Conservation (phyloP, 441 rosid genomes). For the Geranium incanum region DNA sequence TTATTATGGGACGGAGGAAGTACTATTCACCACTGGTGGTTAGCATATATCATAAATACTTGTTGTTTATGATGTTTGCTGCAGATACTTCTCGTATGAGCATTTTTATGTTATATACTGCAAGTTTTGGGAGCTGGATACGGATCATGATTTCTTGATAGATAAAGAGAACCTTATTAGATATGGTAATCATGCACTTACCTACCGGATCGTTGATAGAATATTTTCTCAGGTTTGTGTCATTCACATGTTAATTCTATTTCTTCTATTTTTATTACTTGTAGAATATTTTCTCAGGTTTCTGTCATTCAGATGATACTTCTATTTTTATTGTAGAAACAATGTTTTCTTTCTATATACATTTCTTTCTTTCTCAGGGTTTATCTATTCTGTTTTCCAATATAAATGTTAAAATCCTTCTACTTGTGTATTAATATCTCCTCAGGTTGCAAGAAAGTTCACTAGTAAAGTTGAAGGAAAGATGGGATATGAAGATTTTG, state of each 20-base stretch:
- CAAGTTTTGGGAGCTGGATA: no score
- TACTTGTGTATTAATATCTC: slow-evolving; percentile 19
- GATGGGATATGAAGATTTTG: slow-evolving; percentile 99
- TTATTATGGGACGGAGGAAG: neutral
- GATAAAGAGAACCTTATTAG: slow-evolving; percentile 46
- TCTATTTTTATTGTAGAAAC: slow-evolving; percentile 7
- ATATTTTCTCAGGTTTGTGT: slow-evolving; percentile 90
- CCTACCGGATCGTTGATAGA: slow-evolving; percentile 93
- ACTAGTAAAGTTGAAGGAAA: slow-evolving; percentile 85
- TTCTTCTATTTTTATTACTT: neutral
- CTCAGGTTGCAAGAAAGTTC: slow-evolving; percentile 81
- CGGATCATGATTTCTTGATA: no score
- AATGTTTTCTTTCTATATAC: slow-evolving; percentile 4
- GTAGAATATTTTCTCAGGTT: slow-evolving; percentile 95
- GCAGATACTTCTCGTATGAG: slow-evolving; percentile 9
- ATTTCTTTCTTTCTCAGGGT: neutral
- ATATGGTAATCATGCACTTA: slow-evolving; percentile 98
- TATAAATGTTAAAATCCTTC: slow-evolving; percentile 10
- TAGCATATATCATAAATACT: no score
- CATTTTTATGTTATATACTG: neutral
- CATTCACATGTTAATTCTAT: slow-evolving; percentile 5
- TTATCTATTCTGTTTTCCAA: slow-evolving; percentile 13
- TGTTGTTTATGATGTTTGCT: slow-evolving; percentile 20
- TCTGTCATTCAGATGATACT: slow-evolving; percentile 18
- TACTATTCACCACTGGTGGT: neutral